Percentiles rank a stretch among this genome's conserved stretches.
Evolutionary conservation across 2,329 filamentous ascomycete species (phyloP).

Genomic region (Colletotrichum sp.): DNA sequence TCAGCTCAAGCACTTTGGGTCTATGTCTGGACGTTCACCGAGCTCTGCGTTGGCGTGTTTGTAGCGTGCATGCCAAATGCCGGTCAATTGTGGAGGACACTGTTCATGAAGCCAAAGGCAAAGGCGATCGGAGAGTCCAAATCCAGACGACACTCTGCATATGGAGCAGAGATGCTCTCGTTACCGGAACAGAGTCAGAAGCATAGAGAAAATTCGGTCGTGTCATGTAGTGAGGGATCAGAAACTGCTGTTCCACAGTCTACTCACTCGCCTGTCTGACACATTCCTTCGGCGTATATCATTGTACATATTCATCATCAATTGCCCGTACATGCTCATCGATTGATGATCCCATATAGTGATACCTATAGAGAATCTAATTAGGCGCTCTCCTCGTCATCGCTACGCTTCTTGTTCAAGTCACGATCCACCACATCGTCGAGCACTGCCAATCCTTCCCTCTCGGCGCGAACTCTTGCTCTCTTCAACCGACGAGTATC

Average conservation of each 20-base stretch:
- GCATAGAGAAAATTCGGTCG: background rate
- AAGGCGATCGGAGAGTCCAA: background rate
- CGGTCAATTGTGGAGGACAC: background rate
- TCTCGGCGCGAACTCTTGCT: conserved; percentile 43
- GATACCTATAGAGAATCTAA: background rate
- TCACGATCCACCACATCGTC: conserved; percentile 42
- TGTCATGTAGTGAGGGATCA: background rate
- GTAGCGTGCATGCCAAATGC: background rate
- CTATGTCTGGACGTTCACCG: background rate
- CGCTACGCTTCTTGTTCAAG: background rate
- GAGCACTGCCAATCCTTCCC: conserved; percentile 44
- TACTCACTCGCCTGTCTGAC: background rate
- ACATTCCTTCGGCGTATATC: background rate
- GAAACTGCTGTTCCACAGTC: background rate
- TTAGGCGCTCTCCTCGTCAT: background rate
- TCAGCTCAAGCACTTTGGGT: background rate
- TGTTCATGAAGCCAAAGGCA: background rate
- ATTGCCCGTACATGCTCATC: background rate
- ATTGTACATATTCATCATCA: background rate
- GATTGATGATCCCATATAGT: background rate
- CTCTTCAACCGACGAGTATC: conserved; percentile 50
- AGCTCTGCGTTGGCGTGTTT: background rate
- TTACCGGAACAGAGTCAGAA: background rate
- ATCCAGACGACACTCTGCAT: background rate
- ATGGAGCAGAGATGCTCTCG: background rate